Percentiles rank a stretch among this genome's conserved stretches.
Evolutionary conservation across 208 protist genomes (phyloP).

Genomic region (Acanthamoeba healyi): DNA sequence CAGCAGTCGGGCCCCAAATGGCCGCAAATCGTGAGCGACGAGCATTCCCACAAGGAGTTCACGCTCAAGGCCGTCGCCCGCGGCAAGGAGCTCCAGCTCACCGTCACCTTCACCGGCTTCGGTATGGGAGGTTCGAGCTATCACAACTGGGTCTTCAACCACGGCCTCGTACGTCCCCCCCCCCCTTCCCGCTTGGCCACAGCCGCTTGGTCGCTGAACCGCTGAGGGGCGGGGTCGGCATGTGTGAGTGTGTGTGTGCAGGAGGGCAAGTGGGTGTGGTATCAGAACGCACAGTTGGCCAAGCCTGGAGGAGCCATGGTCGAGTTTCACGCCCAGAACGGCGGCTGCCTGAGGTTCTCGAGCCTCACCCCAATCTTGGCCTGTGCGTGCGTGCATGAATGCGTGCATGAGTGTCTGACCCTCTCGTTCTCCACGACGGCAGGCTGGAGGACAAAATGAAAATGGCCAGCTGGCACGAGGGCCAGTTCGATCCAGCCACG

Average conservation of each 20-base stretch:
- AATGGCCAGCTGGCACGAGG: background rate
- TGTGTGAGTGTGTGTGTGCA: too few relatives aligned
- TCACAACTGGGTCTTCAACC: slow-evolving; percentile 37
- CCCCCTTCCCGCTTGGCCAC: too few relatives aligned
- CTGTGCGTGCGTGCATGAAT: background rate
- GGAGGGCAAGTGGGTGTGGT: slow-evolving; percentile 17
- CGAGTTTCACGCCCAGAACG: background rate
- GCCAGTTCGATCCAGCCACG: background rate
- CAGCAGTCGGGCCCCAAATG: background rate
- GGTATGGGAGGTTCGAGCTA: too few relatives aligned
- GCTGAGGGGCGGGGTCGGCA: too few relatives aligned
- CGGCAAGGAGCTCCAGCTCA: slow-evolving; percentile 60
- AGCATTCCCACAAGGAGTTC: background rate
- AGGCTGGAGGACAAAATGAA: slow-evolving; percentile 52
- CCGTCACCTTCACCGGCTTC: background rate
- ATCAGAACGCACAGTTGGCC: too few relatives aligned
- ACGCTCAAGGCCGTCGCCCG: background rate
- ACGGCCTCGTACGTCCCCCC: slow-evolving; percentile 32
- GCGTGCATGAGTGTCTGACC: too few relatives aligned
- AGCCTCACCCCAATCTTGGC: background rate
- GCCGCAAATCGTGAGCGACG: background rate
- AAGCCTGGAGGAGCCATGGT: background rate
- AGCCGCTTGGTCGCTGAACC: too few relatives aligned
- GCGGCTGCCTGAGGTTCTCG: background rate
- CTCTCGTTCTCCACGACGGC: background rate